Base-by-base conservation (phyloP, 2,329 filamentous ascomycete species). In the Monilinia fructicola region DNA sequence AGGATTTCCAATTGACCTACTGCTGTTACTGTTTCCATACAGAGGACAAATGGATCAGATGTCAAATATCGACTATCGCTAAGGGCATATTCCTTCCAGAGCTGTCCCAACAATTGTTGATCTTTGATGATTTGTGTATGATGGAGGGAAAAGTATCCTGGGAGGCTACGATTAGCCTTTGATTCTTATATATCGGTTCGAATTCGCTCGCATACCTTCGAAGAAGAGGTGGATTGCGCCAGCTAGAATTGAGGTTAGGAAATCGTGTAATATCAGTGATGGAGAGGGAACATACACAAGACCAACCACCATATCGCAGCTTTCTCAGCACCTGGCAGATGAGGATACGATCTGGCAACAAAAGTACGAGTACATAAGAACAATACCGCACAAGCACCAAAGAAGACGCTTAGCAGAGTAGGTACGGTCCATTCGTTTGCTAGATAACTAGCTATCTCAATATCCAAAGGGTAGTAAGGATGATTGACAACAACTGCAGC, bases 281-380 rank as follows among this genome's bases (percentile, higher is more conserved):
- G 42, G 18, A 48, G 42, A 31, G 42, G 71, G 12, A 42, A 84
- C 76, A 79, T 84, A 83, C 89, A 91, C 18, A 94, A 81, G 28
- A 89, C 83, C 76, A 93, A 93, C 91, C 91, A 94, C 78, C 92
- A 78, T 28, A 89, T 84, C 5, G 84, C 84, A 16, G 83, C 71
- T 55, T 86, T 81, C 70, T 92, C 90, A 35, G 76, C 76, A 10
- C 72, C 77, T 44, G 80, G 79, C 63, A 92, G 74, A 12, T 77
- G 79, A 2, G 86, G 85, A 23, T 85, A 81, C 52, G 81, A 73
- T 67, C 78, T 78, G 70, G 83, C 85, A 68, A 85, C 81, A 46
- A 87, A 70, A 11, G 82, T 67, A 65, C 84, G 84, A 4, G 87
- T 87, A 10, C 81, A 73, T 31, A 81, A 77, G 68, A 93, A 84